Evolutionary conservation across 2,329 filamentous ascomycete species (phyloP).

Genomic region (Tolypocladium paradoxum): DNA sequence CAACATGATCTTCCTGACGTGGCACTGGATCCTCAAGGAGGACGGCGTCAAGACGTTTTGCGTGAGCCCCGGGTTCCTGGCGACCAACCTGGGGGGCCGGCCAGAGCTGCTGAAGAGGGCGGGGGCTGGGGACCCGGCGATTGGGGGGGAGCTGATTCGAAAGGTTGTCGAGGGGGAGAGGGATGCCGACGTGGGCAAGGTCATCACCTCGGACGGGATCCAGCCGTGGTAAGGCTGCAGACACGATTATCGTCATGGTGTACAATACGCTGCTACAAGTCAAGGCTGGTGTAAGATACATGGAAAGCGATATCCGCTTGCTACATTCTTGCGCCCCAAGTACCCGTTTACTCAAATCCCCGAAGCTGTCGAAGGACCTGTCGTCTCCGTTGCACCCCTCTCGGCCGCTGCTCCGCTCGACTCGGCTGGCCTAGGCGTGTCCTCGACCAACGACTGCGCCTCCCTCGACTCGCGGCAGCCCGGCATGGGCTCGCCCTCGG

Average conservation of each 20-base stretch:
- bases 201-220: constrained; percentile 17
- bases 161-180: constrained; percentile 29
- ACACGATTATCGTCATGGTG: too few species aligned
- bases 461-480: too few species aligned
- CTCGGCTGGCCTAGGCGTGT: too few species aligned
- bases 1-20: constrained; percentile 28
- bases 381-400: too few species aligned
- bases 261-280: background rate
- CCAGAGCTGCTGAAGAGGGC: constrained; percentile 18
- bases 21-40: constrained; percentile 29
- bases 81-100: constrained; percentile 30
- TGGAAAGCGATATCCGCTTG: too few species aligned
- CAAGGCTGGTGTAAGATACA: background rate
- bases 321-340: background rate
- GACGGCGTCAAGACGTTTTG: constrained; percentile 40
- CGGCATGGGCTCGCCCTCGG: too few species aligned
- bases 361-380: too few species aligned
- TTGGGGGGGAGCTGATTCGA: constrained; percentile 26
- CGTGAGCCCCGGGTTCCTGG: constrained; percentile 37
- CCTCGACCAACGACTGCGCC: too few species aligned
- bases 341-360: background rate
- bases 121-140: constrained; percentile 21
- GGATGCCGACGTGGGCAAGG: constrained; percentile 29
- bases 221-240: constrained; percentile 25
- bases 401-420: too few species aligned